phyloP scores from a whole-genome alignment of 495 filamentous ascomycete species.

The Aspergillus coremiiformis region DNA sequence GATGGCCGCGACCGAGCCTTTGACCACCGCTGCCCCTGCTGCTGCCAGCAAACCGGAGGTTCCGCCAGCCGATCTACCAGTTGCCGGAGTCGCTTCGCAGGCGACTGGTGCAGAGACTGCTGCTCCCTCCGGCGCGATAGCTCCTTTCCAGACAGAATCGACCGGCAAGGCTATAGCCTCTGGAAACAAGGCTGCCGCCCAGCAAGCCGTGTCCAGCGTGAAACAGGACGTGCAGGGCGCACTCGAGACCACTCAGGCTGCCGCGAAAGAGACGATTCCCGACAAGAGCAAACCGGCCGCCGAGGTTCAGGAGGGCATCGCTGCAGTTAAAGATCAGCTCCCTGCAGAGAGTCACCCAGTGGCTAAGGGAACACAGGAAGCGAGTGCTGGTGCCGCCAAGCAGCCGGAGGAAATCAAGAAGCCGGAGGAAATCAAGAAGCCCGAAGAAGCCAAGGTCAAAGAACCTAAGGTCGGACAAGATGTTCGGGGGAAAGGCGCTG shows the following conservation, averaged over 20 bases:
- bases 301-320: not conserved
- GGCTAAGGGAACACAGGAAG: not conserved
- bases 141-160: not conserved
- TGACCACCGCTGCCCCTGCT: not conserved
- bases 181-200: not conserved
- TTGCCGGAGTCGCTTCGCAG: not conserved
- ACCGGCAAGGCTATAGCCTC: not conserved
- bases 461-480: slow-evolving; percentile 5
- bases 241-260: not conserved
- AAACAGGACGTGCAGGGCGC: not conserved
- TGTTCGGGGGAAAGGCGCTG: slow-evolving; percentile 1
- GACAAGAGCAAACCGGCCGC: not conserved
- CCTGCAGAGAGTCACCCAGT: not conserved
- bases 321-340: not conserved
- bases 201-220: not conserved
- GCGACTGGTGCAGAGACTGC: not conserved
- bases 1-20: not conserved
- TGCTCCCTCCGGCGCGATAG: not conserved
- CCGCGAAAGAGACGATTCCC: not conserved
- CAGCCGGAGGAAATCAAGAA: slow-evolving; percentile 1
- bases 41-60: not conserved
- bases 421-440: slow-evolving; percentile 4
- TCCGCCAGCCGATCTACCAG: not conserved
- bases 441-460: slow-evolving; percentile 8
- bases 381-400: not conserved